These are phyloP conservation scores for Hypholoma fasciculare DNA, from an alignment of 768 basidiomycete species.

Conservation along the genomic window DNA sequence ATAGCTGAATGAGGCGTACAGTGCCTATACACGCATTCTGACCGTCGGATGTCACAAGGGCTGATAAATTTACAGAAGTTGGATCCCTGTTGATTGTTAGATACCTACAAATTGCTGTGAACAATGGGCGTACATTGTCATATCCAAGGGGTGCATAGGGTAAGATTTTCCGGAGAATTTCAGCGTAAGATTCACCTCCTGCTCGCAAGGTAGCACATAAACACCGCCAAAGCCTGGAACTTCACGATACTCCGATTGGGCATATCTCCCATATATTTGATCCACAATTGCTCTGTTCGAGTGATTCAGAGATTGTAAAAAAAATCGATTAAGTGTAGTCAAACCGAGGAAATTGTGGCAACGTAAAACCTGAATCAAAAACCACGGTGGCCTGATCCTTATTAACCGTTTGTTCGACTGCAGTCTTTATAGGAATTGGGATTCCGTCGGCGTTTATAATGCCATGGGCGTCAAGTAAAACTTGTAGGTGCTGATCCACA, in stretches of 20 bases:
- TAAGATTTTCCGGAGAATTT: constrained; percentile 55
- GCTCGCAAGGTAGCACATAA: constrained; percentile 66
- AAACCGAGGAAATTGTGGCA: constrained; percentile 61
- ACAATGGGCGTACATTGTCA: constrained; percentile 42
- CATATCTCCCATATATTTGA: constrained; percentile 58
- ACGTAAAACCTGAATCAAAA: constrained; percentile 70
- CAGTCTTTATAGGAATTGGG: constrained; percentile 42
- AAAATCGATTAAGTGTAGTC: constrained; percentile 6
- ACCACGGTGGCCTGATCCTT: constrained; percentile 55
- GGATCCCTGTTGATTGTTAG: constrained; percentile 26
- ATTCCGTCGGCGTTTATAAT: constrained; percentile 63
- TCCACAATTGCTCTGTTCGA: constrained; percentile 47
- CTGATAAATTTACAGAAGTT: constrained; percentile 27
- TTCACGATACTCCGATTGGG: constrained; percentile 49
- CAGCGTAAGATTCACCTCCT: constrained; percentile 66
- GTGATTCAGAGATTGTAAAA: neutral
- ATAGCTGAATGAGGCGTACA: constrained; percentile 23
- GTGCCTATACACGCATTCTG: constrained; percentile 39
- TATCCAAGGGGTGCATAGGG: constrained; percentile 70
- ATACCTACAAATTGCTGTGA: neutral
- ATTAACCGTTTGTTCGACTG: constrained; percentile 42
- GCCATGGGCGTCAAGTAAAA: constrained; percentile 60
- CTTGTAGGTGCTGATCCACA: constrained; percentile 64
- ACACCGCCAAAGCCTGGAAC: constrained; percentile 39
- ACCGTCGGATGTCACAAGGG: constrained; percentile 31